These are phyloP conservation scores for Cenchrus americanus DNA, from an alignment of 176 grass and related monocot genomes.

Conservation along the genomic window DNA sequence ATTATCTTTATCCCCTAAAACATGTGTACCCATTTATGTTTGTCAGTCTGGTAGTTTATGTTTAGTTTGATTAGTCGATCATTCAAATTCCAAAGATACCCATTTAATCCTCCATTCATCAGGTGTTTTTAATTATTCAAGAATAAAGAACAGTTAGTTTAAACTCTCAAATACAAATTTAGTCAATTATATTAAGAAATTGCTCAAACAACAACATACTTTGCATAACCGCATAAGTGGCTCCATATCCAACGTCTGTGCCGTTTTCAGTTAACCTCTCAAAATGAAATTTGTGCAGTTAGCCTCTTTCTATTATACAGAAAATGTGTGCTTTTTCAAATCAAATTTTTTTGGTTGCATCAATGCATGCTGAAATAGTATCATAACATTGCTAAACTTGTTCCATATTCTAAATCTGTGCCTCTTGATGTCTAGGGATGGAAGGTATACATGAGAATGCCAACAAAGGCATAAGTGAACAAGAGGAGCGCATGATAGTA, in stretches of 20 bases:
- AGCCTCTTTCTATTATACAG: not conserved
- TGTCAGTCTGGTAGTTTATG: too few relatives aligned
- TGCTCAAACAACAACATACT: not conserved
- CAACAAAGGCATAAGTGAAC: conserved; percentile 8
- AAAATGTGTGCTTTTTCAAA: not conserved
- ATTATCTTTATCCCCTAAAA: too few relatives aligned
- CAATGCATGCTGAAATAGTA: not conserved
- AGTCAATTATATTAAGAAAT: not conserved
- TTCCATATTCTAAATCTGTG: not conserved
- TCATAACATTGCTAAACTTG: not conserved
- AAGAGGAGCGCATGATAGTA: conserved; percentile 31
- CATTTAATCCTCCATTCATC: not conserved
- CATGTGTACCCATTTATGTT: too few relatives aligned
- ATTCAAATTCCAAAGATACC: not conserved
- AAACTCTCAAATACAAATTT: not conserved
- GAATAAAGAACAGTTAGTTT: not conserved
- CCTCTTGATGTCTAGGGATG: conserved; percentile 18
- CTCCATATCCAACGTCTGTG: not conserved
- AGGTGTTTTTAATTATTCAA: not conserved
- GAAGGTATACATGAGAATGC: conserved; percentile 11
- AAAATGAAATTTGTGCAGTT: not conserved
- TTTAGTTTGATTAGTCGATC: not conserved
- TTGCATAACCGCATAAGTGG: not conserved
- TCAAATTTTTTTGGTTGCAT: not conserved
- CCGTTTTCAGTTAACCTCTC: not conserved